Percentiles rank a stretch among this genome's conserved stretches.
Conservation (phyloP, 2,329 filamentous ascomycete species). For the Penicillium sclerotigenum region DNA sequence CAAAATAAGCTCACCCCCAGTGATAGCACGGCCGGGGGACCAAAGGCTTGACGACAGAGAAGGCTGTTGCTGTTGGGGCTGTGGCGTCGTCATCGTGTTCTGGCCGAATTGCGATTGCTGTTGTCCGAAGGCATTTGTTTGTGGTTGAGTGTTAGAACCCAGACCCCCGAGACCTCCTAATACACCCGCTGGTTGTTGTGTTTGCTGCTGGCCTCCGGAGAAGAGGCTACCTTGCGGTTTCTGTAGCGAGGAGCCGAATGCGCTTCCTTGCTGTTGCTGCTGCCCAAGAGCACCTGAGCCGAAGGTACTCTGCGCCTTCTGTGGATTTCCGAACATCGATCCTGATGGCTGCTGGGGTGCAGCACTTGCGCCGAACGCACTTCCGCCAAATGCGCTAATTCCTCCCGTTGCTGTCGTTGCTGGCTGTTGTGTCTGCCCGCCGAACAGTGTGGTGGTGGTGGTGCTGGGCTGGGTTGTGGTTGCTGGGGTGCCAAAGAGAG, state of each 20-base stretch:
- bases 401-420: constrained; percentile 18
- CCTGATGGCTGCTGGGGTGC: constrained; percentile 32
- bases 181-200: constrained; percentile 24
- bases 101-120: constrained; percentile 44
- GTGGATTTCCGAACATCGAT: constrained; percentile 29
- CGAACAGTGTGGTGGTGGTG: constrained; percentile 33
- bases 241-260: constrained; percentile 29
- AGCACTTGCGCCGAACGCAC: constrained; percentile 26
- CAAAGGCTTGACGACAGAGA: constrained; percentile 40
- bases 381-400: constrained; percentile 13
- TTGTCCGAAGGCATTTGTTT: constrained; percentile 27
- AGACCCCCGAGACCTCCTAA: constrained; percentile 40
- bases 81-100: constrained; percentile 35
- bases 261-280: constrained; percentile 13
- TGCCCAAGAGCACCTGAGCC: constrained; percentile 16
- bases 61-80: constrained; percentile 22
- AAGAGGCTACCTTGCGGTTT: constrained; percentile 29
- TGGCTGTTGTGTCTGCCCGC: constrained; percentile 26
- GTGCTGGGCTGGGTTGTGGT: constrained; percentile 24
- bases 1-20: constrained; percentile 34
- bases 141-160: constrained; percentile 28
- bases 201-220: constrained; percentile 22
- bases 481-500: constrained; percentile 38
- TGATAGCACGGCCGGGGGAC: constrained; percentile 45
- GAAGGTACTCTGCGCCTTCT: constrained; percentile 15